A percentile compares a stretch with the other conserved stretches of the same genome.
Conservation (phyloP, 2,329 filamentous ascomycete genomes). For the Aspergillus fumigatiaffinis region DNA sequence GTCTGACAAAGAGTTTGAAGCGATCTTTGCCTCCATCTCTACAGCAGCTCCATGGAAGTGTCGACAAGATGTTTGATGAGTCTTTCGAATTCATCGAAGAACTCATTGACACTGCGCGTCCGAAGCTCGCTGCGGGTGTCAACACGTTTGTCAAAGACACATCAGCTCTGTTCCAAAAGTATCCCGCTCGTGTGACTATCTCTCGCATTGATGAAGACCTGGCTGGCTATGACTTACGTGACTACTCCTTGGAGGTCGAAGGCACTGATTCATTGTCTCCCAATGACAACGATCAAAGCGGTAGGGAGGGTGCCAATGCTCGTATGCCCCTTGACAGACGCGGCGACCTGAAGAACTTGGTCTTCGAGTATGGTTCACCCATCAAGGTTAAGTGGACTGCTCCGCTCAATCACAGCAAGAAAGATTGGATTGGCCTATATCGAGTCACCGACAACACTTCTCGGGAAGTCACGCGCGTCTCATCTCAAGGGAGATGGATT, state of each 20-base stretch:
- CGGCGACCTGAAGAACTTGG: constrained; percentile 66
- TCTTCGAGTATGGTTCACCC: constrained; percentile 84
- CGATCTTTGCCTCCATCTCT: constrained; percentile 79
- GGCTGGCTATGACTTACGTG: constrained; percentile 71
- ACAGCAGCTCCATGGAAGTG: constrained; percentile 75
- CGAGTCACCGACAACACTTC: constrained; percentile 92
- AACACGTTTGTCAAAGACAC: constrained; percentile 86
- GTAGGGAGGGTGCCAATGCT: constrained; percentile 68
- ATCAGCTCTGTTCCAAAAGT: constrained; percentile 80
- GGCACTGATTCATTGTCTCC: constrained; percentile 56
- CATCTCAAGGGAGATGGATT: constrained; percentile 85
- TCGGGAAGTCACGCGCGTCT: constrained; percentile 75
- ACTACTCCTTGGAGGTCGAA: constrained; percentile 73
- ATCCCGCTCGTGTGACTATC: constrained; percentile 80
- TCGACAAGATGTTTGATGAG: constrained; percentile 81
- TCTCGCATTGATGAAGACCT: constrained; percentile 75
- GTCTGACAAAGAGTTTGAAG: constrained; percentile 86
- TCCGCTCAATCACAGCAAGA: constrained; percentile 78
- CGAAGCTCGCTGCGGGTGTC: constrained; percentile 81
- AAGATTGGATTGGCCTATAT: constrained; percentile 95
- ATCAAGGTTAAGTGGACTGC: constrained; percentile 89
- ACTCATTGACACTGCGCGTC: constrained; percentile 77
- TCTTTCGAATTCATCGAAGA: constrained; percentile 88
- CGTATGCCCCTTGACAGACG: constrained; percentile 61
- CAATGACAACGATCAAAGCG: constrained; percentile 57